A percentile compares a stretch with the other conserved stretches of the same genome.
Conservation (phyloP, 768 basidiomycete genomes). For the Naematelia aurantialba region DNA sequence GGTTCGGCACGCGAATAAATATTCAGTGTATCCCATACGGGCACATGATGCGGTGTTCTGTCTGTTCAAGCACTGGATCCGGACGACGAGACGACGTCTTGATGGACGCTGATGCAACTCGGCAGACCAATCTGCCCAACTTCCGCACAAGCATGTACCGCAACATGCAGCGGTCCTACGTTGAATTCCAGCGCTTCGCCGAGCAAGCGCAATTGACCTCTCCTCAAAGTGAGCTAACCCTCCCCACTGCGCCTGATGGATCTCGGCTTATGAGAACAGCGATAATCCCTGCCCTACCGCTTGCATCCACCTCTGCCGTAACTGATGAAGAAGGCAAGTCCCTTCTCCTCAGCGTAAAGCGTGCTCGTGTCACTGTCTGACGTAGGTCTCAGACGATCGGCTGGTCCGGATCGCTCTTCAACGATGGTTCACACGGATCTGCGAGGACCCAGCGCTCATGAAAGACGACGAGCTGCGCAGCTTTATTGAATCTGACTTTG, state of each 20-base stretch:
- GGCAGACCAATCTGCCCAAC: constrained; percentile 94
- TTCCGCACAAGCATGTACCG: constrained; percentile 62
- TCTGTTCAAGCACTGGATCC: too few species aligned
- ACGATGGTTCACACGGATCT: constrained; percentile 87
- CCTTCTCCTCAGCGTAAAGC: neutral
- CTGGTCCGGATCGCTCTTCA: constrained; percentile 92
- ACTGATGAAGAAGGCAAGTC: constrained; percentile 78
- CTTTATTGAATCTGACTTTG: constrained; percentile 97
- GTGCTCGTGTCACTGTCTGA: constrained; percentile 1
- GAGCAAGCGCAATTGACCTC: constrained; percentile 83
- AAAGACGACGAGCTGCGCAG: constrained; percentile 89
- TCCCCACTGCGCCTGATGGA: neutral
- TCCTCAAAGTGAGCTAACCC: constrained; percentile 64
- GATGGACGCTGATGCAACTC: too few species aligned
- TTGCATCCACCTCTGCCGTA: constrained; percentile 93
- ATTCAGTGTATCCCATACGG: too few species aligned
- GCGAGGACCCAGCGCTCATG: constrained; percentile 82
- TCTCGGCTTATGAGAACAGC: constrained; percentile 50
- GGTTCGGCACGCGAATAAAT: too few species aligned
- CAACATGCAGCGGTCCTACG: constrained; percentile 89
- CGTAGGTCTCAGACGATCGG: constrained; percentile 66
- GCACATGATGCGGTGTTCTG: too few species aligned
- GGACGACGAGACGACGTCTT: too few species aligned
- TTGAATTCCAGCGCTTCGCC: constrained; percentile 91
- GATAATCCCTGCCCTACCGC: constrained; percentile 88